Conservation (phyloP, 2,329 filamentous ascomycete genomes). For the Lachnellula hyalina region DNA sequence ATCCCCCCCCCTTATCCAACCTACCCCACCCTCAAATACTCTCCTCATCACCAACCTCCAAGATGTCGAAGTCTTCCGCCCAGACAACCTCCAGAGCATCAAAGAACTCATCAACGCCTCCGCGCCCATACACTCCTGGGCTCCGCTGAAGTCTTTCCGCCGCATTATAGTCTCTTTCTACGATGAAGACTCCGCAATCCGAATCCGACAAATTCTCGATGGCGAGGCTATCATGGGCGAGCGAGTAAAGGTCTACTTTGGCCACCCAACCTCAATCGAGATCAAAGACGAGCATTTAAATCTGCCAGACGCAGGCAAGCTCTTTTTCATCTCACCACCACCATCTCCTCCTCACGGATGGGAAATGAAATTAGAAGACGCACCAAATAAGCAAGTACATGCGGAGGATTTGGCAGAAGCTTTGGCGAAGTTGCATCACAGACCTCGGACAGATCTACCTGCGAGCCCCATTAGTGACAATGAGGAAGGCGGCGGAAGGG, state of each 20-base stretch:
- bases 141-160: slow-evolving; percentile 75
- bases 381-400: slow-evolving; percentile 65
- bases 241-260: slow-evolving; percentile 64
- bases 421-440: slow-evolving; percentile 54
- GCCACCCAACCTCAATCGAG: slow-evolving; percentile 54
- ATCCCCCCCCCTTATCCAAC: slow-evolving; percentile 62
- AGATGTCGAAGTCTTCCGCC: slow-evolving; percentile 66
- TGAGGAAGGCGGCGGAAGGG: slow-evolving; percentile 25
- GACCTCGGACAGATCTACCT: slow-evolving; percentile 31
- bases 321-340: slow-evolving; percentile 68
- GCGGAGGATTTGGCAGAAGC: slow-evolving; percentile 65
- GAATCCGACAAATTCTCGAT: slow-evolving; percentile 68
- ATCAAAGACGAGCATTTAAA: slow-evolving; percentile 52
- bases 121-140: slow-evolving; percentile 71
- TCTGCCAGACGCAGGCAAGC: slow-evolving; percentile 64
- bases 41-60: slow-evolving; percentile 78
- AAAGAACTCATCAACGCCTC: slow-evolving; percentile 63
- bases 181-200: slow-evolving; percentile 62
- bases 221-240: slow-evolving; percentile 68
- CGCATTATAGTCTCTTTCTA: slow-evolving; percentile 78
- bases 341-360: slow-evolving; percentile 64
- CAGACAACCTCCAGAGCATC: slow-evolving; percentile 68
- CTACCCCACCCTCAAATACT: slow-evolving; percentile 76
- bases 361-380: slow-evolving; percentile 63
- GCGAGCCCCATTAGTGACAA: slow-evolving; percentile 39